Evolutionary conservation across 352 stramenopile species (phyloP), one percentile per base, ranked within the genome.

Genomic region (Phytopythium litorale): DNA sequence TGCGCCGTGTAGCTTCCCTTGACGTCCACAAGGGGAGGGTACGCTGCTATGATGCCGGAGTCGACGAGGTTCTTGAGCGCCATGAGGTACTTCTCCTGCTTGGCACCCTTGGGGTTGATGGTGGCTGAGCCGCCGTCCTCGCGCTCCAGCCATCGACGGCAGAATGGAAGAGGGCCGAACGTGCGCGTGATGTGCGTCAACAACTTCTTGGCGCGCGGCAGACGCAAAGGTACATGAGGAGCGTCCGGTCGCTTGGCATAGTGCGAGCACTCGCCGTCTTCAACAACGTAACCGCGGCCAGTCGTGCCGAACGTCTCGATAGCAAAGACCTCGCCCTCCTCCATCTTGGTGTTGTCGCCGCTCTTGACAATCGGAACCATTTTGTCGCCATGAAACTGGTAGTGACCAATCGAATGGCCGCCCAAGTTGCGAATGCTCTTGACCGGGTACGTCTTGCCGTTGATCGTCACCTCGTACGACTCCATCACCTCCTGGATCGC

Each of bases 101-200:
- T 98, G 61, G 81, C 83, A n/a, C 96, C 96, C 48, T 96, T 93
- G 1, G 88, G 86, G 72, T 98, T 97, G 60, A 97, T 78, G 11
- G 78, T 84, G 21, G 78, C 74, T 30, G 96, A 99, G 33, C 97
- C 97, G 43, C 97, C 97, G 78, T 99, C 97, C 23, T 98, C 86
- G 25, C 96, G 86, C 69, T 99, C 97, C 23, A 99, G 81, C 94
- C 96, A 99, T 63, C 97, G 81, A 52, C 92, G 84, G 73, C 97
- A 99, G 80, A 99, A 99, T 13, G 97, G 93, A 38, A 99, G 84
- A 9, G 97, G 99, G n/a, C 96, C 97, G 76, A 99, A 99, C 13
- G 97, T 99, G 66, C 98, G 98, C 67, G 98, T 99, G 67, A 99
- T 98, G 73, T 99, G 97, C 23, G 67, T 74, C 38, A 99, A 76